Evolutionary conservation across 768 basidiomycete genomes (phyloP), one percentile per base, ranked within the genome.

Genomic region (Trametes cinnabarina): DNA sequence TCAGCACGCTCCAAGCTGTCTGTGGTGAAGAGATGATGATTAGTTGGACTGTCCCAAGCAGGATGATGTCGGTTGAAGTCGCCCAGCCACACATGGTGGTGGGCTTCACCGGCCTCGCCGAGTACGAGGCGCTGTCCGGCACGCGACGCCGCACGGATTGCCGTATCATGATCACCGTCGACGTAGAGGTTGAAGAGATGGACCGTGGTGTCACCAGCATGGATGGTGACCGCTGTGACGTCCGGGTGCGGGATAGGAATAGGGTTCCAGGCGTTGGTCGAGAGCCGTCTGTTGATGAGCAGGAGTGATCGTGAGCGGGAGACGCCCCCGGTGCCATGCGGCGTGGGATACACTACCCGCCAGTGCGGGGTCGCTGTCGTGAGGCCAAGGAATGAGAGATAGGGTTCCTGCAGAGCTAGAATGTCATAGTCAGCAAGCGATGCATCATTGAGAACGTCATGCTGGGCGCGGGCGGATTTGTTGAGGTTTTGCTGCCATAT

Each of bases 11-110:
- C 47, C 0, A 74, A 51, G 12, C 68, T 66, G 10, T 50, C 11
- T 0, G 32, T 39, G 0, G 73, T 77, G 63, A 81, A 75, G 0
- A 82, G 73, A 42, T 72, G 71, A 0, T 22, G 10, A 56, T 77
- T 75, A 0, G 56, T 4, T 2, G 51, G 37, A 1, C 69, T 63
- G 20, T 79, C 77, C 77, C 77, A 78, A 2, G 69, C 35, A 0
- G 72, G 69, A 61, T 77, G 73, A 57, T 77, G 77, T 10, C 71
- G 54, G 61, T 78, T 77, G 69, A 77, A 77, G 64, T 78, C 71
- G 0, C 75, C 76, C 0, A 65, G 43, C 71, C 69, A 72, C 10
- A 76, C 17, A 5, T 69, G 19, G 44, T 68, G 64, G 20, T 25
- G n/a, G 7, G 17, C 11, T 17, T 57, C 46, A 9, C 28, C 14